Base-by-base conservation (phyloP, 305 asterid species). In the Vinca major region DNA sequence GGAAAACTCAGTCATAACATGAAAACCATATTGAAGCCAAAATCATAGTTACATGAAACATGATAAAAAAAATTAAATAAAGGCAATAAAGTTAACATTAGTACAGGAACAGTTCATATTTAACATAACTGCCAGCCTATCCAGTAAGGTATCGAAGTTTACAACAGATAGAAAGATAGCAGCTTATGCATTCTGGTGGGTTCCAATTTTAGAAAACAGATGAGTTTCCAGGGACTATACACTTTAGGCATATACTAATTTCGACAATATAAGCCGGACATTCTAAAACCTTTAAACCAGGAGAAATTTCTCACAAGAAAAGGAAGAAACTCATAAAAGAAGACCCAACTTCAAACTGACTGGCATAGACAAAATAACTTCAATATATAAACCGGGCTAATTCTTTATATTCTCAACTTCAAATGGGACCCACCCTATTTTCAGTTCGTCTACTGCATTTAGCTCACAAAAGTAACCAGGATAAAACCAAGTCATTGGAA, bases 1-100 rank as follows among this genome's bases (percentile, higher is more conserved):
- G 62, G 7, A 56, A 51, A 56, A 56, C 62, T 21, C 62, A 56
- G 62, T 56, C 1, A 26, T 26, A 56, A 33, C 26, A 56, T 56
- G 41, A 21, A 16, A 56, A 26, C 62, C 17, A 56, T 21, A 56
- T 12, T 9, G 41, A 26, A 56, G 40, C 7, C 7, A 56, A 14
- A 26, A 56, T 16, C 62, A 21, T 26, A 56, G 62, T 56, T 56
- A 33, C 11, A 26, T 26, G 33, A 26, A 26, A 26, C 33, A 26
- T 26, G 33, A 9, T 4, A 55, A 55, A 55, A 55, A 55, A 6
- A 4, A 3, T n/a, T 57, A 26, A 57, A 3, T 9, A 26, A 26
- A 26, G 33, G 33, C 33, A 26, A 26, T 26, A 26, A 26, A 26
- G 33, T 26, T 26, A 26, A 26, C 33, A 26, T 26, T 26, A 26